A percentile compares a stretch with the other conserved stretches of the same genome.
Evolutionary conservation across 2,329 filamentous ascomycete genomes (phyloP).

Genomic region (Claviceps sp.): DNA sequence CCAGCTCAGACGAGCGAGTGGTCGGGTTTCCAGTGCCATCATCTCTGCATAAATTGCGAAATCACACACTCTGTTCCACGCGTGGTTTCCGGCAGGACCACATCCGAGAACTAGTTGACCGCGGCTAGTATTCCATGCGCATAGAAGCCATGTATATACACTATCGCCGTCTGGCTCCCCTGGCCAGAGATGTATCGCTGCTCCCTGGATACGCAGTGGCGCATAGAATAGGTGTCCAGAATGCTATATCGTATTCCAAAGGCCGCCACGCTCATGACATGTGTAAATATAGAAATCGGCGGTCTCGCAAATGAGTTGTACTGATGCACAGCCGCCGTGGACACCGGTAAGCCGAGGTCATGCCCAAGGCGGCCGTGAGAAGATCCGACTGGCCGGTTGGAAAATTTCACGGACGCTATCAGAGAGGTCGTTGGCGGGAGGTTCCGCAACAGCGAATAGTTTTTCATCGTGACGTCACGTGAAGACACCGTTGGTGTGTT

Average conservation of each 20-base stretch:
- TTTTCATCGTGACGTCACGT: conserved; percentile 51
- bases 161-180: background rate
- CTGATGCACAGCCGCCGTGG: background rate
- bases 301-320: background rate
- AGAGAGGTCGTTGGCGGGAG: conserved; percentile 30
- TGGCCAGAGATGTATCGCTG: background rate
- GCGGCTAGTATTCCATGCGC: background rate
- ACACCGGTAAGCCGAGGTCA: background rate
- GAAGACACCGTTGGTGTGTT: conserved; percentile 59
- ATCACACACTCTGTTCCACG: no score
- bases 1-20: background rate
- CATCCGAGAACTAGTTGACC: background rate
- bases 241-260: background rate
- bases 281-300: background rate
- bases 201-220: background rate
- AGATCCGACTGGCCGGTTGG: conserved; percentile 40
- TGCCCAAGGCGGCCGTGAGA: conserved; percentile 10
- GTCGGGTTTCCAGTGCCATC: background rate
- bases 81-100: background rate
- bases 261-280: background rate
- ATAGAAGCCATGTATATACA: background rate
- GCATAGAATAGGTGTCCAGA: background rate
- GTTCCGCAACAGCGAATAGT: conserved; percentile 54
- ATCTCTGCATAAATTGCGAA: background rate
- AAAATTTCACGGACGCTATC: conserved; percentile 38